Conservation (phyloP, 1,284 basidiomycete genomes). For the Cerioporus squamosus region DNA sequence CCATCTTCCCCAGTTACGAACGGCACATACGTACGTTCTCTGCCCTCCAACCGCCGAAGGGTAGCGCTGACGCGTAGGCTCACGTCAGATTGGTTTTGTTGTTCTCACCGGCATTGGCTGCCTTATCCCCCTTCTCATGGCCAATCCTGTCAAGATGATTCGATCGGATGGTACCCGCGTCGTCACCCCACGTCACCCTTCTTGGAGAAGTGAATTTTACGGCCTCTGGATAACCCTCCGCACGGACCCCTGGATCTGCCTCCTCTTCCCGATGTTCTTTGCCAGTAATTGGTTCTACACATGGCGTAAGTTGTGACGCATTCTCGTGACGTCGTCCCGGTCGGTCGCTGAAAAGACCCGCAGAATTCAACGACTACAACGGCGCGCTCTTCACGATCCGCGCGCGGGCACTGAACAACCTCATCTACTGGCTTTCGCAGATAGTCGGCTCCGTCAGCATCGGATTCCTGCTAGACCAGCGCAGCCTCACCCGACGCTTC, state of each 20-base stretch:
- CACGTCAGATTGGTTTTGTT: constrained; percentile 69
- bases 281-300: constrained; percentile 82
- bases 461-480: constrained; percentile 64
- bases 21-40: constrained; percentile 60
- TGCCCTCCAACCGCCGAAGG: background rate
- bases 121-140: constrained; percentile 67
- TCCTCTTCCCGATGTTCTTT: constrained; percentile 56
- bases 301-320: constrained; percentile 54
- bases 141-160: constrained; percentile 67
- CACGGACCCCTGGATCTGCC: constrained; percentile 55
- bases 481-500: constrained; percentile 53
- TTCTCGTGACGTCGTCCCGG: background rate
- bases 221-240: constrained; percentile 52
- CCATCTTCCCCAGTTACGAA: constrained; percentile 47
- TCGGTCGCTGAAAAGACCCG: background rate
- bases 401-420: constrained; percentile 66
- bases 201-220: constrained; percentile 65
- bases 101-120: constrained; percentile 71
- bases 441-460: constrained; percentile 68
- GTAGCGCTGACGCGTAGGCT: background rate
- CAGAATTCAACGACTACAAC: constrained; percentile 73
- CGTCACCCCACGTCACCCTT: constrained; percentile 60
- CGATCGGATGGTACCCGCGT: constrained; percentile 78
- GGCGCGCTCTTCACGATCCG: constrained; percentile 69
- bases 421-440: constrained; percentile 72